A percentile compares a stretch with the other conserved stretches of the same genome.
Conservation (phyloP, 768 basidiomycete species). For the Agaricus subrufescens region DNA sequence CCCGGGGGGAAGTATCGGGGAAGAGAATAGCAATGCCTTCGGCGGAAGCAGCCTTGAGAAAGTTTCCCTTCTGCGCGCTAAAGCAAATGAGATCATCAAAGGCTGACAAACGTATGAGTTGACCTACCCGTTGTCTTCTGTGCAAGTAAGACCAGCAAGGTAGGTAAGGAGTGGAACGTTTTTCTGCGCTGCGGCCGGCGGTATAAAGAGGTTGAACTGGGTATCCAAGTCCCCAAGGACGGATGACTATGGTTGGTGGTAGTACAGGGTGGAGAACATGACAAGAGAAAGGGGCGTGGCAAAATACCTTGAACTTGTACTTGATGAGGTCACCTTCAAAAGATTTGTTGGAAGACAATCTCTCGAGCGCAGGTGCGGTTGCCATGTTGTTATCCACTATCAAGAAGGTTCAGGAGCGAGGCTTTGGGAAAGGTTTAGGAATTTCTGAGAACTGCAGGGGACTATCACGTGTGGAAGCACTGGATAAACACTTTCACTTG, state of each 20-base stretch:
- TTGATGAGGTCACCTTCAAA: conserved; percentile 81
- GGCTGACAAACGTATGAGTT: not conserved
- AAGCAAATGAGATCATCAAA: not conserved
- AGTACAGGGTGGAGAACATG: not conserved
- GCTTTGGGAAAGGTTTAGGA: conserved; percentile 7
- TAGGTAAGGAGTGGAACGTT: conserved; percentile 74
- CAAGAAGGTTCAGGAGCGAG: not conserved
- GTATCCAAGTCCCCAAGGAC: conserved; percentile 66
- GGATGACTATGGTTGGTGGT: conserved; percentile 45
- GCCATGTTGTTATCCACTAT: not conserved
- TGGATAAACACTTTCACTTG: too few relatives aligned
- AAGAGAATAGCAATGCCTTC: conserved; percentile 90
- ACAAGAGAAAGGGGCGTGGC: not conserved
- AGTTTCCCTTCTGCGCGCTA: conserved; percentile 91
- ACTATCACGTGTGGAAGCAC: conserved; percentile 5
- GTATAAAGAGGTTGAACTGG: conserved; percentile 88
- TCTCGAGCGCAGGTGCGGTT: conserved; percentile 39
- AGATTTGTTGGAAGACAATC: conserved; percentile 70
- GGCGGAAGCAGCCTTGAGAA: conserved; percentile 78
- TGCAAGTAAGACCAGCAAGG: conserved; percentile 86
- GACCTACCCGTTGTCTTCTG: conserved; percentile 86
- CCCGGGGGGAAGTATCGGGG: conserved; percentile 94
- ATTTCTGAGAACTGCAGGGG: conserved; percentile 1
- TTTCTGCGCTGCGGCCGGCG: conserved; percentile 44
- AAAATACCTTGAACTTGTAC: conserved; percentile 72